Evolutionary conservation across 345 rosid genomes (phyloP).

Genomic region (Murraya koenigii): DNA sequence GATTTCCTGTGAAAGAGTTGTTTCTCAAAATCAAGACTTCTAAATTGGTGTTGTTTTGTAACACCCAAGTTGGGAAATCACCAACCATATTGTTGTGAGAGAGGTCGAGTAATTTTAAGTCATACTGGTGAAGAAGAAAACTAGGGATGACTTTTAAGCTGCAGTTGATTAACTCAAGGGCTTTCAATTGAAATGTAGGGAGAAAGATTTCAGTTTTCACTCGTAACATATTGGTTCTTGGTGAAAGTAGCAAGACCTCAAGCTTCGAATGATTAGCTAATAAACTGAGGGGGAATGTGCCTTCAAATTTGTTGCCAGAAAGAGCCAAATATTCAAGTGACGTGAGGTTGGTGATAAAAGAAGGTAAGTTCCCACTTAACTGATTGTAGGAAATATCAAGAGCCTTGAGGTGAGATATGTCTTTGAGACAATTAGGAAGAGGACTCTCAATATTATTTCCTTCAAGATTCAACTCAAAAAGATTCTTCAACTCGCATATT

Average conservation of each 20-base stretch:
- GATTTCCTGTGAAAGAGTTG: too few relatives aligned
- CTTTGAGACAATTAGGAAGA: too few relatives aligned
- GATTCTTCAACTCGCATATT: too few relatives aligned
- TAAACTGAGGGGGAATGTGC: neutral
- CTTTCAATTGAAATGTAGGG: neutral
- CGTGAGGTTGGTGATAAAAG: too few relatives aligned
- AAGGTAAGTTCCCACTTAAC: too few relatives aligned
- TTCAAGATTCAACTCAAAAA: too few relatives aligned
- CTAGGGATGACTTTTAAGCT: neutral
- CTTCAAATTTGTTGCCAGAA: too few relatives aligned
- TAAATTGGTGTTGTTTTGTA: neutral
- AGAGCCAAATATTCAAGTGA: too few relatives aligned
- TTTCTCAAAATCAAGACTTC: neutral
- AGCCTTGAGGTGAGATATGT: too few relatives aligned
- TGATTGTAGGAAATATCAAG: too few relatives aligned
- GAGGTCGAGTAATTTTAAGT: neutral
- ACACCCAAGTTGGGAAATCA: neutral
- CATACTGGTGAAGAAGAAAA: neutral
- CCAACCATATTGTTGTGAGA: neutral
- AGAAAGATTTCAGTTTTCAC: neutral
- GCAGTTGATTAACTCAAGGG: neutral
- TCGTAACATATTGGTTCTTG: neutral
- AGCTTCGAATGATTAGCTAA: neutral
- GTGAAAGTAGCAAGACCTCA: too few relatives aligned
- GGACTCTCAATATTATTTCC: too few relatives aligned